These are phyloP conservation scores for Bipolaris oryzae DNA, from an alignment of 2,329 filamentous ascomycete species.

Conservation along the genomic window DNA sequence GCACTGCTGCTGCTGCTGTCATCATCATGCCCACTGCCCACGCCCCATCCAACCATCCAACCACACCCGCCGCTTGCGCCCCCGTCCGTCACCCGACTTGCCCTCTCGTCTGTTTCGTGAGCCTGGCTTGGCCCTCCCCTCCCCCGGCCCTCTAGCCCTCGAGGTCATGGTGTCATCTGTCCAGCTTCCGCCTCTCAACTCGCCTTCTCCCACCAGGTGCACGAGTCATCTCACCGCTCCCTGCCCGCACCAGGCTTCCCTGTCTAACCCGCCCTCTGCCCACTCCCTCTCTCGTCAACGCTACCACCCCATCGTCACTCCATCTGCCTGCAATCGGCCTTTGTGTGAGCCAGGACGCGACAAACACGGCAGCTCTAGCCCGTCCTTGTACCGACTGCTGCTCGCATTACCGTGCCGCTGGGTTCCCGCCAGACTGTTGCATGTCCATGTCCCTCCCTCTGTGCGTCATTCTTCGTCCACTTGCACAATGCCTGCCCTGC, in stretches of 20 bases:
- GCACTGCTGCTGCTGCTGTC: too few relatives aligned
- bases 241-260: conserved; percentile 28
- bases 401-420: conserved; percentile 23
- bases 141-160: conserved; percentile 8
- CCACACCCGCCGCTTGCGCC: conserved; percentile 17
- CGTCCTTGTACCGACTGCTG: conserved; percentile 28
- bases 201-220: conserved; percentile 18
- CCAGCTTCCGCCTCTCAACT: conserved; percentile 33
- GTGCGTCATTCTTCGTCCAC: conserved; percentile 22
- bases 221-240: conserved; percentile 49
- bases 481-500: conserved; percentile 16
- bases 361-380: conserved; percentile 40
- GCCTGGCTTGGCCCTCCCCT: conserved; percentile 26
- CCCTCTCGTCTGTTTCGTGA: conserved; percentile 23
- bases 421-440: conserved; percentile 12
- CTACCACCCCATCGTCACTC: conserved; percentile 29
- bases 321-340: conserved; percentile 32
- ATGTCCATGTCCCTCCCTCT: conserved; percentile 11
- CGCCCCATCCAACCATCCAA: conserved; percentile 3
- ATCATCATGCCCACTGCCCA: background rate
- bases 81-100: conserved; percentile 42
- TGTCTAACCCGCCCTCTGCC: conserved; percentile 25
- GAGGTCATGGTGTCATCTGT: conserved; percentile 44
- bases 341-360: conserved; percentile 17
- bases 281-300: conserved; percentile 30